Percentiles rank a stretch among this genome's conserved stretches.
Evolutionary conservation across 2,329 filamentous ascomycete species (phyloP).

Genomic region (Xylariaceae sp.): DNA sequence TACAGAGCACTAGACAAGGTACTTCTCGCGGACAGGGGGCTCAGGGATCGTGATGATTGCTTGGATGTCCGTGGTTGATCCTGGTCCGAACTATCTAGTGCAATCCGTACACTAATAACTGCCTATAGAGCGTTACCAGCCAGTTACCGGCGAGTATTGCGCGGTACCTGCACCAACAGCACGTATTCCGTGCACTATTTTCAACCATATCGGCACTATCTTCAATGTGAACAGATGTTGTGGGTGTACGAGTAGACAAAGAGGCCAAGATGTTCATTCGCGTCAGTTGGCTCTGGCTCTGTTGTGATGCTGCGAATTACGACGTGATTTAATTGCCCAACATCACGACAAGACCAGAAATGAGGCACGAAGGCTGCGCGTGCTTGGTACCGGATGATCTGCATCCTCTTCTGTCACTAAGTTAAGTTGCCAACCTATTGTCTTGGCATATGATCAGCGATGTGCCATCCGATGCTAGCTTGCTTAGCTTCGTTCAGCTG

Average conservation of each 20-base stretch:
- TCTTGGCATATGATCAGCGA: conserved; percentile 27
- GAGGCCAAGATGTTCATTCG: conserved; percentile 1
- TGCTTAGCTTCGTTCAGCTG: conserved; percentile 23
- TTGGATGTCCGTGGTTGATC: conserved; percentile 23
- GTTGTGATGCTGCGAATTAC: neutral
- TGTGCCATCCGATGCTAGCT: conserved; percentile 24
- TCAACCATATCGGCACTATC: neutral
- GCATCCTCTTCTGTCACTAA: conserved; percentile 15
- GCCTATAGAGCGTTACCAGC: neutral
- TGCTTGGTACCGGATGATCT: conserved; percentile 5
- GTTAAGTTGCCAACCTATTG: conserved; percentile 23
- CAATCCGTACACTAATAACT: neutral
- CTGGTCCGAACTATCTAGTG: conserved; percentile 17
- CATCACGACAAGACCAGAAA: neutral
- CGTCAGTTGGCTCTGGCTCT: neutral
- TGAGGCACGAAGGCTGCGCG: neutral
- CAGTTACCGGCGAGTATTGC: too few species aligned
- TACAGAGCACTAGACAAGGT: neutral
- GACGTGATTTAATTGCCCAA: neutral
- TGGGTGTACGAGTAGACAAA: neutral
- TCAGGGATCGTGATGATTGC: conserved; percentile 23
- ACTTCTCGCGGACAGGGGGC: conserved; percentile 18
- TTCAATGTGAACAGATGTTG: neutral
- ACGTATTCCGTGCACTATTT: neutral
- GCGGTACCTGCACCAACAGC: neutral